phyloP scores from a whole-genome alignment of 768 basidiomycete genomes.

The Russula dissimulans region DNA sequence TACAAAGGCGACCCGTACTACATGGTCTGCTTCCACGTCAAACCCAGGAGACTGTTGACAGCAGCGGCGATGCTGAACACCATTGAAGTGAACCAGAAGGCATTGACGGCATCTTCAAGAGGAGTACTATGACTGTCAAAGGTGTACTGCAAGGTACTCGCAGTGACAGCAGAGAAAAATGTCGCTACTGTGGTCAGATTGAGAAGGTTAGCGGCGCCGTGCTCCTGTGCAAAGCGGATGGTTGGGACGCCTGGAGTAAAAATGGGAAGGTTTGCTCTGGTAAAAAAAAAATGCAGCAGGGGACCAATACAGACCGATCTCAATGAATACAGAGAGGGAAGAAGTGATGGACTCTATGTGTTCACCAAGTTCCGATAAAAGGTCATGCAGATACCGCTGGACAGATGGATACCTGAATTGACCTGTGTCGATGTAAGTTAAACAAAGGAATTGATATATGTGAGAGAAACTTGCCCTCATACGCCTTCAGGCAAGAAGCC shows the following conservation, averaged over 20 bases:
- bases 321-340: constrained; percentile 64
- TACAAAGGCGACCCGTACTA: constrained; percentile 43
- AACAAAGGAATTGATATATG: not conserved
- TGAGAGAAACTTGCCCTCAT: constrained; percentile 36
- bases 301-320: constrained; percentile 46
- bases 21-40: constrained; percentile 78
- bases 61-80: constrained; percentile 73
- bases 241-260: constrained; percentile 53
- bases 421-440: constrained; percentile 29
- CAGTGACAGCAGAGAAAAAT: constrained; percentile 69
- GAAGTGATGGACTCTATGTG: constrained; percentile 62
- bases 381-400: constrained; percentile 64
- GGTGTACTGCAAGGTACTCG: constrained; percentile 64
- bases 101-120: constrained; percentile 49
- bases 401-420: constrained; percentile 68
- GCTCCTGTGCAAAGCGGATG: constrained; percentile 68
- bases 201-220: constrained; percentile 57
- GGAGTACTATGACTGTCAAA: constrained; percentile 34
- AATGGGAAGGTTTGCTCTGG: not conserved
- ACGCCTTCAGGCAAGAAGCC: constrained; percentile 62
- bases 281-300: not conserved
- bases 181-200: constrained; percentile 72
- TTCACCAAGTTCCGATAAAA: constrained; percentile 65
- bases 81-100: constrained; percentile 65
- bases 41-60: constrained; percentile 65